Evolutionary conservation across 140 eudicot genomes (phyloP).

Genomic region (Ambrosia hybrid): DNA sequence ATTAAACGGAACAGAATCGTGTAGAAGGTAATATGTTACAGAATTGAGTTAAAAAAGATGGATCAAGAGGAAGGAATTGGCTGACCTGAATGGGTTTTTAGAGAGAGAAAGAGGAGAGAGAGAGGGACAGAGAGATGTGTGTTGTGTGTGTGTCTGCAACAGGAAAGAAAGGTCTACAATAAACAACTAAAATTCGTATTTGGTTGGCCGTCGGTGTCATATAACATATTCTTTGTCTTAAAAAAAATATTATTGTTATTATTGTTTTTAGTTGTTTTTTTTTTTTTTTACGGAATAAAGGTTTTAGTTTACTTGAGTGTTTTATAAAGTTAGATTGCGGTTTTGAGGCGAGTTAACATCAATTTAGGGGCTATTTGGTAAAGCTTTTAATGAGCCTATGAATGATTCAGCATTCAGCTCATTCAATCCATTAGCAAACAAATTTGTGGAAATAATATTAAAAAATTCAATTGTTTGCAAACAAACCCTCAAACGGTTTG

Average conservation of each 20-base stretch:
- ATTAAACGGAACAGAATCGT: conserved; percentile 2
- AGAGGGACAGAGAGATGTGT: conserved; percentile 33
- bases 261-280: neutral
- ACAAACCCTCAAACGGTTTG: too few relatives aligned
- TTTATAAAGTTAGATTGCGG: too few relatives aligned
- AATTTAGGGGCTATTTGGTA: too few relatives aligned
- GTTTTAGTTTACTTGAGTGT: too few relatives aligned
- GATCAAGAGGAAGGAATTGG: conserved; percentile 24
- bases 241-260: neutral
- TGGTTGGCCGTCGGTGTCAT: conserved; percentile 96
- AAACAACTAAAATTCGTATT: conserved; percentile 34
- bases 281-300: too few relatives aligned
- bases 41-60: conserved; percentile 29
- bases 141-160: conserved; percentile 33
- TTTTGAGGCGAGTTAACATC: too few relatives aligned
- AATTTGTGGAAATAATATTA: too few relatives aligned
- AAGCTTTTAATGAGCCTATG: too few relatives aligned
- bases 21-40: neutral
- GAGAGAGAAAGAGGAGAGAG: conserved; percentile 42
- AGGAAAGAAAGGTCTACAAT: conserved; percentile 43
- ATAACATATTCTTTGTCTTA: neutral
- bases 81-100: conserved; percentile 34
- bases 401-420: too few relatives aligned
- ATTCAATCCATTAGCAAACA: too few relatives aligned
- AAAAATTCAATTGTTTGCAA: too few relatives aligned